Evolutionary conservation across 1,284 basidiomycete genomes (phyloP).

Genomic region (Ustilago lituana): DNA sequence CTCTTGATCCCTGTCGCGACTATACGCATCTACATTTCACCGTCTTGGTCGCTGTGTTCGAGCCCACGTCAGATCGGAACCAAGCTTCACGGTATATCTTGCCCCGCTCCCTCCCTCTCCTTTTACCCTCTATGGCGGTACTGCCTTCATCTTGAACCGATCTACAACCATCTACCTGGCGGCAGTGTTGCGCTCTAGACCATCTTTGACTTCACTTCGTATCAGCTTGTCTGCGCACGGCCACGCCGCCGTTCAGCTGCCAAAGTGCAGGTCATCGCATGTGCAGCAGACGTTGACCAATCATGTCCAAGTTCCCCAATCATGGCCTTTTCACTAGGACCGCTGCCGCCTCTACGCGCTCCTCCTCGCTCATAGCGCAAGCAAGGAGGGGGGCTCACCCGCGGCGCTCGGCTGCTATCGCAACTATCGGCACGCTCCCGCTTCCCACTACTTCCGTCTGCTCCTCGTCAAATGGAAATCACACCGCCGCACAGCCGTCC

Average conservation of each 20-base stretch:
- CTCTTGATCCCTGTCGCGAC: too few species aligned
- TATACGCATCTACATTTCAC: too few species aligned
- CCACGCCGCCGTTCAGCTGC: neutral
- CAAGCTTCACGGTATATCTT: too few species aligned
- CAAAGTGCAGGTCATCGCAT: neutral
- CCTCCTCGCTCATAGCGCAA: constrained; percentile 31
- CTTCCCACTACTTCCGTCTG: neutral
- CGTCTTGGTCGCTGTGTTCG: too few species aligned
- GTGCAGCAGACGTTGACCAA: neutral
- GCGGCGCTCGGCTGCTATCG: constrained; percentile 21
- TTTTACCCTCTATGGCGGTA: neutral
- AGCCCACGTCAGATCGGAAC: too few species aligned
- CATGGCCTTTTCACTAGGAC: constrained; percentile 49
- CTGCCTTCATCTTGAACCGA: too few species aligned
- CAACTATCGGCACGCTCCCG: constrained; percentile 2
- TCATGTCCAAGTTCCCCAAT: constrained; percentile 52
- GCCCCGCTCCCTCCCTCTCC: too few species aligned
- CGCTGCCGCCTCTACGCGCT: constrained; percentile 38
- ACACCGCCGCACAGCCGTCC: neutral
- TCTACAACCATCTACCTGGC: too few species aligned
- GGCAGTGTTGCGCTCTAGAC: too few species aligned
- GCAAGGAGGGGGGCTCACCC: constrained; percentile 31
- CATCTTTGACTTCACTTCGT: neutral
- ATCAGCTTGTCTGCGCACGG: neutral
- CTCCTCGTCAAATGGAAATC: too few species aligned